Base-by-base conservation (phyloP, 176 grass and related monocot species). In the Triticum dicoccoides region DNA sequence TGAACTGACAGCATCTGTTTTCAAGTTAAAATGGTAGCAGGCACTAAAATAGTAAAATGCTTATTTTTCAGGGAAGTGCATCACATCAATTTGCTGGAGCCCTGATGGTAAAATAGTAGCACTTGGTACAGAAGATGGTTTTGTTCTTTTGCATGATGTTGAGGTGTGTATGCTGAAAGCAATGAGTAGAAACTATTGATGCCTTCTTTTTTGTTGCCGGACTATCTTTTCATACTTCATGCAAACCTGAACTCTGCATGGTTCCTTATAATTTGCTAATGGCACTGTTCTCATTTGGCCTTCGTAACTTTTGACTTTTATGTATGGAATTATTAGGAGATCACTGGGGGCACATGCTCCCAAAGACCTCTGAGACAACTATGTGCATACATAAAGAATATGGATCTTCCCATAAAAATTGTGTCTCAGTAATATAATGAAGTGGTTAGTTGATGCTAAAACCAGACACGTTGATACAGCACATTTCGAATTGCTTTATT, bases 1-100 rank as follows among this genome's bases (percentile, higher is more conserved):
- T 84, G 74, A 59, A 80, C 12, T 74, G 11, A 73, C 5, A 17
- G 11, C 25, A 5, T 59, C 13, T 58, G 8, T 70, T 89, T 64
- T 74, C 59, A 85, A 42, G 45, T 75, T 65, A 10, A 73, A 66
- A 79, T 29, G 65, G 75, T 41, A 74, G 32, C 2, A 2, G 38
- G 3, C 32, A 89, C 66, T 91, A 69, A 89, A 79, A n/a, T 56
- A 89, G 45, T 91, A 69, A 89, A 79, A n/a, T 45, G 38, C 51
- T 89, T 73, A 77, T 67, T 87, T 47, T 76, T 30, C 77, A 96
- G 93, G 93, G 21, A 95, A 98, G 80, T 88, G 70, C 85, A 92
- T 98, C 21, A 92, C 96, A 84, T 92, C 91, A 69, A 88, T 98
- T 90, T 98, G 93, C 83, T 98, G 96, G 96, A 95, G 93, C 69